Base-by-base conservation (phyloP, 2,329 filamentous ascomycete species). In the Scedosporium dehoogii region DNA sequence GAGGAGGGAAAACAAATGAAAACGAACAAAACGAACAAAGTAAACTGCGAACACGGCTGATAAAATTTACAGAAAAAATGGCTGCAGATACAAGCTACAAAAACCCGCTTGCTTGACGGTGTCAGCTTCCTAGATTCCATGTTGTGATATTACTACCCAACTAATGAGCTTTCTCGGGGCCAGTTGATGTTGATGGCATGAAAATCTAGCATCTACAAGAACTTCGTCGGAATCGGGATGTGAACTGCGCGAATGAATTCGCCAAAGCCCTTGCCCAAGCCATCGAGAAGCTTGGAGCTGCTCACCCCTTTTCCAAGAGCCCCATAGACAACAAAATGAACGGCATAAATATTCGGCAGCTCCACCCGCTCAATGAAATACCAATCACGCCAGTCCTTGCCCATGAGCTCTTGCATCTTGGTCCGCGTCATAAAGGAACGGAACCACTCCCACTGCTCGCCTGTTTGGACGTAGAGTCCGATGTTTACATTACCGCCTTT, bases 361-460 rank as follows among this genome's bases (percentile, higher is more conserved):
- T 81, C 79, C 33, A 79, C 78, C 0, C 78, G 71, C 58, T 80
- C 78, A 46, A 81, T 72, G 10, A 41, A 42, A 42, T 59, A 59
- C 27, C 27, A 44, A 42, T 59, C 57, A 2, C n/a, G 16, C 57
- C 57, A 59, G 23, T 70, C 68, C 60, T 73, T 68, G 1, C 68
- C 68, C 27, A 69, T 69, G 62, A 75, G 71, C 67, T 77, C 74
- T 29, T 74, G 70, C 7, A 70, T 68, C 16, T 18, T 18, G 14
- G 21, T 23, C 12, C 57, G 18, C 0, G 73, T 79, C 66, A 82
- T 68, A 4, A 79, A 55, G 1, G 70, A 70, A 42, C 76, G 72
- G 14, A 81, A 65, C 78, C 78, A 80, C 4, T 76, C 71, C 71
- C 74, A 81, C 66, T 80, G 77, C 56, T 79, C 75, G 1, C 70